Conservation (phyloP, 2,329 filamentous ascomycete genomes). For the Aspergillus sp. region DNA sequence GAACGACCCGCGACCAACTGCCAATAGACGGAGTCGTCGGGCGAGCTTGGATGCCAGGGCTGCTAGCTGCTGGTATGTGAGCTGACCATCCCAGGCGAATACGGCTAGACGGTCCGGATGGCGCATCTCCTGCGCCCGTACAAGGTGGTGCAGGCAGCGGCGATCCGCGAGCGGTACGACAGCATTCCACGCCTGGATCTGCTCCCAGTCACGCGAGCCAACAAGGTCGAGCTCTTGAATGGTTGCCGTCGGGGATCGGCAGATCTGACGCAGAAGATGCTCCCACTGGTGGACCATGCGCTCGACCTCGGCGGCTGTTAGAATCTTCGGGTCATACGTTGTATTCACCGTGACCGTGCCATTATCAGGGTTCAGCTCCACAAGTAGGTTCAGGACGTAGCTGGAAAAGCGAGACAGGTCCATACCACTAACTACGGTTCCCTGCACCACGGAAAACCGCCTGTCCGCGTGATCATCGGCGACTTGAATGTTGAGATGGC, state of each 20-base stretch:
- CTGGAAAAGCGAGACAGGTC: neutral
- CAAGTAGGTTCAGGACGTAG: too few relatives aligned
- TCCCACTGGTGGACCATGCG: neutral
- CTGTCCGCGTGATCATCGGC: too few relatives aligned
- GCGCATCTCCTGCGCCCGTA: neutral
- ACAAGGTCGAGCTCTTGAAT: neutral
- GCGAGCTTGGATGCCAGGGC: neutral
- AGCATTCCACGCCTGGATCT: neutral
- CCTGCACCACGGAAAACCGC: neutral
- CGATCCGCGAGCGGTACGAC: neutral
- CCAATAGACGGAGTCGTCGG: neutral
- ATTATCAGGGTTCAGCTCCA: too few relatives aligned
- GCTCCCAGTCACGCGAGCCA: neutral
- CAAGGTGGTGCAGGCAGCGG: neutral
- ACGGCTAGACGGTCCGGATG: neutral
- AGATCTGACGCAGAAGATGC: neutral
- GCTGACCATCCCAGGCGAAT: neutral
- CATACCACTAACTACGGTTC: neutral
- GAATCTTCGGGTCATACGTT: neutral
- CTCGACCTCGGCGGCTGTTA: neutral
- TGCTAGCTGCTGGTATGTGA: neutral
- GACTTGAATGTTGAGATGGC: conserved; percentile 35
- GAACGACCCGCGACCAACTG: neutral
- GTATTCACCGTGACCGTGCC: neutral
- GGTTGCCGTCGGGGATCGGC: neutral